Evolutionary conservation across 257 asterid species (phyloP).

Genomic region (Leonotis leonurus): DNA sequence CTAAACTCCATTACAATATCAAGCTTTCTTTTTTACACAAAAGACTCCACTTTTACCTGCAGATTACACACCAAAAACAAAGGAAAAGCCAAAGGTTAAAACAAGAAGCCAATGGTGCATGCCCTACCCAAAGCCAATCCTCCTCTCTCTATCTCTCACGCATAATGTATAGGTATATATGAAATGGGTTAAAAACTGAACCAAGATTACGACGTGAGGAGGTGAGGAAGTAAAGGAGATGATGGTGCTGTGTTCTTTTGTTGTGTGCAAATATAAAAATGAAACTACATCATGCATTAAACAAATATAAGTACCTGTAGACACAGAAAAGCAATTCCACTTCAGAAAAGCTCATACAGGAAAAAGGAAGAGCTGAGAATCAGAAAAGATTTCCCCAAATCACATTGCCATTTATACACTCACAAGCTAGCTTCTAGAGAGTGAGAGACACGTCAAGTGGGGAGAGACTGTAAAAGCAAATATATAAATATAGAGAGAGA

Average conservation of each 20-base stretch:
- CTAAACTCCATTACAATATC: slow-evolving; percentile 26
- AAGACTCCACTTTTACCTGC: not conserved
- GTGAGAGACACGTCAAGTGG: too few relatives aligned
- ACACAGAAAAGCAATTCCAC: slow-evolving; percentile 25
- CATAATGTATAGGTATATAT: not conserved
- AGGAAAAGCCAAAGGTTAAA: not conserved
- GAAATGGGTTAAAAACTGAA: too few relatives aligned
- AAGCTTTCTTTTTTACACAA: not conserved
- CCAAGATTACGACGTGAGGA: slow-evolving; percentile 3
- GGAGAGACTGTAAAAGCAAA: too few relatives aligned
- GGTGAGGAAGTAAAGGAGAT: not conserved
- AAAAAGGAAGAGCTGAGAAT: slow-evolving; percentile 5
- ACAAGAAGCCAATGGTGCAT: slow-evolving; percentile 14
- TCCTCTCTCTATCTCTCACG: not conserved
- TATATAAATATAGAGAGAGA: too few relatives aligned
- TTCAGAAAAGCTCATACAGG: slow-evolving; percentile 11
- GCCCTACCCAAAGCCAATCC: slow-evolving; percentile 11
- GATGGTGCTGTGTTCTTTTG: not conserved
- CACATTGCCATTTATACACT: slow-evolving; percentile 16
- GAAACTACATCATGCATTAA: slow-evolving; percentile 10
- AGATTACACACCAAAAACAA: not conserved
- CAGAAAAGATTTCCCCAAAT: slow-evolving; percentile 1
- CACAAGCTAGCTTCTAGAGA: not conserved
- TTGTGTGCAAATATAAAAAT: not conserved
- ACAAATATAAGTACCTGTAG: slow-evolving; percentile 13